Evolutionary conservation across 2,329 filamentous ascomycete species (phyloP).

Genomic region (Calonectria ilicicola): DNA sequence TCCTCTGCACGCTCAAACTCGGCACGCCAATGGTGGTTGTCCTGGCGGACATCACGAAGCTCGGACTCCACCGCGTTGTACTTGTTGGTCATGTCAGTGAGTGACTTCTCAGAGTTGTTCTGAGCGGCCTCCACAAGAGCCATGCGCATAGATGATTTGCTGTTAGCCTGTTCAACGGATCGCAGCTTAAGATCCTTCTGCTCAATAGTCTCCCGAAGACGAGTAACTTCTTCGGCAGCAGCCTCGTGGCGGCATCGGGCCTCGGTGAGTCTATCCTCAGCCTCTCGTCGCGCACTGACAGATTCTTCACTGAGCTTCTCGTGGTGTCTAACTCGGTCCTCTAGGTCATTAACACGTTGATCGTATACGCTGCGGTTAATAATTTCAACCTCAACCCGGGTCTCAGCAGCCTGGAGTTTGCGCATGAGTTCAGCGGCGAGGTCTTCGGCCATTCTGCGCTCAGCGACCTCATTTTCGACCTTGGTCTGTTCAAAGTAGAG

Average conservation of each 20-base stretch:
- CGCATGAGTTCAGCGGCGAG: slow-evolving; percentile 64
- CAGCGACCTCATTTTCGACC: slow-evolving; percentile 60
- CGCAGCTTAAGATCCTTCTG: slow-evolving; percentile 77
- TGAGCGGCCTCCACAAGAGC: slow-evolving; percentile 78
- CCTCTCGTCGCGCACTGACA: slow-evolving; percentile 70
- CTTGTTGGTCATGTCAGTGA: slow-evolving; percentile 67
- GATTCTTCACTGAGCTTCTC: slow-evolving; percentile 75
- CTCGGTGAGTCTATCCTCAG: slow-evolving; percentile 79
- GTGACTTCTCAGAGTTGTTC: slow-evolving; percentile 64
- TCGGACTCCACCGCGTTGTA: slow-evolving; percentile 66
- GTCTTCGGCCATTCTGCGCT: slow-evolving; percentile 66
- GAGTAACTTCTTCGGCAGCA: slow-evolving; percentile 78
- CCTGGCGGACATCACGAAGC: slow-evolving; percentile 66
- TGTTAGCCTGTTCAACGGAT: slow-evolving; percentile 65
- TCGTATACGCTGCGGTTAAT: slow-evolving; percentile 70
- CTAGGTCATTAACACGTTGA: slow-evolving; percentile 75
- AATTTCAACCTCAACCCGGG: slow-evolving; percentile 70
- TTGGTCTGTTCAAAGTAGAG: slow-evolving; percentile 61
- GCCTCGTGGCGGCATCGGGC: slow-evolving; percentile 77
- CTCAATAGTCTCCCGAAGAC: slow-evolving; percentile 74
- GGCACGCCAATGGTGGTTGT: slow-evolving; percentile 70
- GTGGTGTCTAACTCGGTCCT: slow-evolving; percentile 74
- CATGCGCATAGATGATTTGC: slow-evolving; percentile 70
- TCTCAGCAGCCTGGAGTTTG: slow-evolving; percentile 68
- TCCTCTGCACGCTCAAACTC: slow-evolving; percentile 72